These are phyloP conservation scores for Barnettozyma salicaria DNA, from an alignment of 805 yeast genomes.

Conservation along the genomic window DNA sequence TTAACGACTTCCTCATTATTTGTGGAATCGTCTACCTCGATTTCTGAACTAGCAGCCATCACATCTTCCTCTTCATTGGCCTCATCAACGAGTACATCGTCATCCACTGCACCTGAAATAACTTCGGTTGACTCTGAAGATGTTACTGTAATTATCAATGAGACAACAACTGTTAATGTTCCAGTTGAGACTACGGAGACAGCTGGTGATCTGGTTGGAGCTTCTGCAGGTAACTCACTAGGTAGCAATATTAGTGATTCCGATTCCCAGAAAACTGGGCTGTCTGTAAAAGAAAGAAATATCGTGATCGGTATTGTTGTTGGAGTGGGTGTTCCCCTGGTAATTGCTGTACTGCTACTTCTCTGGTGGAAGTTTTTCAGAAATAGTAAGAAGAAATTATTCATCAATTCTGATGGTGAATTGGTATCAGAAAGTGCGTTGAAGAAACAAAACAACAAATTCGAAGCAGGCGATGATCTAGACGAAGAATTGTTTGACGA, in stretches of 20 bases:
- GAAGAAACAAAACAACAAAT: constrained; percentile 5
- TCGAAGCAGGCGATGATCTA: constrained; percentile 22
- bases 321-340: constrained; percentile 60
- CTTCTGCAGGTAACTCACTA: no score
- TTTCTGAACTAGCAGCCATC: constrained; percentile 2
- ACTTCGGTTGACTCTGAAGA: constrained; percentile 12
- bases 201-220: constrained; percentile 26
- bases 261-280: constrained; percentile 33
- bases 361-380: constrained; percentile 13
- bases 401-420: constrained; percentile 27
- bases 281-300: constrained; percentile 40
- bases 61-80: constrained; percentile 5
- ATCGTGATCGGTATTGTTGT: constrained; percentile 64
- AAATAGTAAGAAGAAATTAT: constrained; percentile 11
- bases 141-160: constrained; percentile 17
- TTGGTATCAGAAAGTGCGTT: constrained; percentile 10
- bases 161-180: constrained; percentile 16
- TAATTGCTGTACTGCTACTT: constrained; percentile 20
- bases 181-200: constrained; percentile 20
- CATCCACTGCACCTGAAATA: constrained; percentile 1
- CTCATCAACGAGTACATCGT: constrained; percentile 9
- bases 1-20: not conserved
- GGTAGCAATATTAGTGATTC: no score
- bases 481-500: constrained; percentile 26
- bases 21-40: not conserved